Percentiles rank a stretch among this genome's conserved stretches.
These are phyloP conservation scores for Plasmodium fragile DNA, from an alignment of 169 alveolate genomes.

Conservation along the genomic window DNA sequence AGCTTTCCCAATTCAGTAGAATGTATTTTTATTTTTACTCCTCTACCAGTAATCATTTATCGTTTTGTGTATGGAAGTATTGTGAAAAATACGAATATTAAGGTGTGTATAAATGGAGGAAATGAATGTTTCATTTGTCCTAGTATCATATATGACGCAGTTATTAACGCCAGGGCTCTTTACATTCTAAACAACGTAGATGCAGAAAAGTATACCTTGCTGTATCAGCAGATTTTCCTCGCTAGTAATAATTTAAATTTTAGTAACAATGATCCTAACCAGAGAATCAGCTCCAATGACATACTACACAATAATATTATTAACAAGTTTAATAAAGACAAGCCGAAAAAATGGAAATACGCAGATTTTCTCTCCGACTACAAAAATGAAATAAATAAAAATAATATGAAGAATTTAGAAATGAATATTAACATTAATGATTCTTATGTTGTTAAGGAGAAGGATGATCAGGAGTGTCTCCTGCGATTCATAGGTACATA, in stretches of 20 bases:
- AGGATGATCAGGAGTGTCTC: constrained; percentile 70
- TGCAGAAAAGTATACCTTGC: constrained; percentile 51
- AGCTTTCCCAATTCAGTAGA: constrained; percentile 81
- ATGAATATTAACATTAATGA: constrained; percentile 69
- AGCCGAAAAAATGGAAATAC: constrained; percentile 9
- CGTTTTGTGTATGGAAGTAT: constrained; percentile 82
- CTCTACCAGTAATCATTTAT: constrained; percentile 82
- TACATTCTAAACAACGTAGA: constrained; percentile 67
- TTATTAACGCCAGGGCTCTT: constrained; percentile 51
- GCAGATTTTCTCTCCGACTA: constrained; percentile 42
- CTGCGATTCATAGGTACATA: constrained; percentile 60
- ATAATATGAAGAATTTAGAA: constrained; percentile 62
- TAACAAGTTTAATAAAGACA: constrained; percentile 14
- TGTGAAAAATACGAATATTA: constrained; percentile 82
- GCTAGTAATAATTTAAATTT: constrained; percentile 52
- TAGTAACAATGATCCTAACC: constrained; percentile 16
- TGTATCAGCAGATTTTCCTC: constrained; percentile 46
- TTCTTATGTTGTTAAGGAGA: constrained; percentile 36
- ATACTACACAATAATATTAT: constrained; percentile 61
- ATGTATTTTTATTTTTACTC: constrained; percentile 82
- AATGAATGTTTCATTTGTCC: constrained; percentile 75
- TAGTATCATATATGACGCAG: constrained; percentile 71
- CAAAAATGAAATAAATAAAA: constrained; percentile 63
- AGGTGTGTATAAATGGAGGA: constrained; percentile 85
- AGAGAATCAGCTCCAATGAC: constrained; percentile 16